Percentiles rank a stretch among this genome's conserved stretches.
These are phyloP conservation scores for Podospora didyma DNA, from an alignment of 495 filamentous ascomycete species.

Conservation along the genomic window DNA sequence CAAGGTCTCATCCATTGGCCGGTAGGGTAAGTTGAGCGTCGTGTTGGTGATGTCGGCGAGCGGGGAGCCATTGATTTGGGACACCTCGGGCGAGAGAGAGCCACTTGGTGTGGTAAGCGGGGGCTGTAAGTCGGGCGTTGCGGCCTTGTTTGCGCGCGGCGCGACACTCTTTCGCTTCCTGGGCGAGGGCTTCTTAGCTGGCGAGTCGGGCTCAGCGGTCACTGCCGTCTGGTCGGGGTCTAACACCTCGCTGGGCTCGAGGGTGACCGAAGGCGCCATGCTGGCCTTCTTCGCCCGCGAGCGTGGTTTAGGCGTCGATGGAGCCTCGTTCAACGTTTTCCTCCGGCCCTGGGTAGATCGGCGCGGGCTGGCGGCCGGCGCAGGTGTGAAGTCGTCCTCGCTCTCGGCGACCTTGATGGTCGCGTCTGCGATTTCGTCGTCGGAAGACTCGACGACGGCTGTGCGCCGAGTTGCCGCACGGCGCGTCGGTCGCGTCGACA, in stretches of 20 bases:
- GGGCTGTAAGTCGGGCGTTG: constrained; percentile 49
- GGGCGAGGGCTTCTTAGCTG: constrained; percentile 59
- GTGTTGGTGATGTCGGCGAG: constrained; percentile 74
- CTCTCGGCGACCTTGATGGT: constrained; percentile 56
- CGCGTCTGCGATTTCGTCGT: constrained; percentile 61
- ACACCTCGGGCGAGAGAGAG: constrained; percentile 39
- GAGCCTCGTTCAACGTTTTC: constrained; percentile 43
- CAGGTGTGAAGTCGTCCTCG: constrained; percentile 77
- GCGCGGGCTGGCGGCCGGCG: constrained; percentile 45
- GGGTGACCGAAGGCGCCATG: constrained; percentile 25
- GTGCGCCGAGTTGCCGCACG: constrained; percentile 66
- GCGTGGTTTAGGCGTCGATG: constrained; percentile 22
- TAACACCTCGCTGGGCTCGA: constrained; percentile 58
- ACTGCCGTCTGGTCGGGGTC: constrained; percentile 51
- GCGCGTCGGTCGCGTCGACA: constrained; percentile 70
- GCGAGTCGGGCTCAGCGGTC: constrained; percentile 39
- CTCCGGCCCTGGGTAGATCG: constrained; percentile 47
- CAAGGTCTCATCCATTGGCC: constrained; percentile 33
- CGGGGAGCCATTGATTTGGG: constrained; percentile 53
- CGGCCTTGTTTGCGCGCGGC: constrained; percentile 41
- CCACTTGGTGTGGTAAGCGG: constrained; percentile 42
- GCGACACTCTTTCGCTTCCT: constrained; percentile 68
- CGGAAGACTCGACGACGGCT: constrained; percentile 70
- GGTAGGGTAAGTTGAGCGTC: constrained; percentile 51
- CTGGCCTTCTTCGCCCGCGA: constrained; percentile 35